Base-by-base conservation (phyloP, 2,329 filamentous ascomycete species). In the Metarhizium humberi region DNA sequence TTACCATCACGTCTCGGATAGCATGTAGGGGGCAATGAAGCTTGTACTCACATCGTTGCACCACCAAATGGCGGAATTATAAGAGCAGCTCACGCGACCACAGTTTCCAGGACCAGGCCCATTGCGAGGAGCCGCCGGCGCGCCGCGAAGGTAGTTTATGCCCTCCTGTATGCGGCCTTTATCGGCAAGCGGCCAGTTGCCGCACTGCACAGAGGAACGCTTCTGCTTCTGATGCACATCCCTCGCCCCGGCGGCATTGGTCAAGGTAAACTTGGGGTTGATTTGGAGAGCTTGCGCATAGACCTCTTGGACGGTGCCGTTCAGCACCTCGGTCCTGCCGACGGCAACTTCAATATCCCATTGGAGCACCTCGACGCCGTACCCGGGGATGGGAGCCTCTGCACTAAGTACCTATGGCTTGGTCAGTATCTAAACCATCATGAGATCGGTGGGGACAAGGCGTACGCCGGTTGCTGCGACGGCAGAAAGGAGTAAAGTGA, bases 261-360 rank as follows among this genome's bases (percentile, higher is more conserved):
- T n/a, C 6, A 45, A 3, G n/a, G n/a, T 45, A 16, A 45, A 45
- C n/a, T 34, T 45, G 38, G 55, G 56, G 53, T 62, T 59, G 51
- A 59, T 45, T 40, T 52, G n/a, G 20, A 55, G 38, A 14, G 57
- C 52, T 48, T 59, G 57, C 16, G 52, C 50, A 51, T 57, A 61
- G 53, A 61, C 54, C 34, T 61, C 54, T 50, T 61, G 52, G 43
- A 61, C 50, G 16, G 60, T 61, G 50, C 61, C 60, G 32, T 53
- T 56, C 14, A 61, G 43, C 43, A 48, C 52, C n/a, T 59, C 20
- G 34, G 38, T 52, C 7, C 50, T 55, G 32, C 57, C 55, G 1
- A 54, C 55, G 8, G 50, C 49, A 3, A 58, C 57, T 53, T 62
- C 54, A 16, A 45, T 13, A 45, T 40, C 38, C 38, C 38, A 40